Evolutionary conservation across 2,329 filamentous ascomycete species (phyloP), one percentile per base, ranked within the genome.

Genomic region (Cytospora piceae): DNA sequence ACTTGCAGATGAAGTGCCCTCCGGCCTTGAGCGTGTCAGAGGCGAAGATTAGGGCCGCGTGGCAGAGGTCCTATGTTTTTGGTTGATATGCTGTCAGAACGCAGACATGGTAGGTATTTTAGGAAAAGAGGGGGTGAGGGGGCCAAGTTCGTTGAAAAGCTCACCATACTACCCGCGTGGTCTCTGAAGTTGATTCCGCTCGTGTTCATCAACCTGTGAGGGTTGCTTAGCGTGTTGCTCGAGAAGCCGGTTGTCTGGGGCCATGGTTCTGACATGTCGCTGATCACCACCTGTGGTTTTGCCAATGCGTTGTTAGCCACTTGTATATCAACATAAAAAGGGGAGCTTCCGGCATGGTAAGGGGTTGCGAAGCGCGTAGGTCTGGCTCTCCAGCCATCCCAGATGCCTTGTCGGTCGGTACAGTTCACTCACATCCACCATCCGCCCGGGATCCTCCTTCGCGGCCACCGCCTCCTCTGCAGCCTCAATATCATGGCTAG

Each of bases 191-290:
- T 79, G 73, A 92, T 90, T 64, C 95, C 95, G 80, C 91, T 97
- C 72, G 94, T 97, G 79, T 99, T 99, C 93, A 97, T 97, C 90
- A 99, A 90, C 95, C 95, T 99, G 85, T 96, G 95, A 70, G 93
- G 93, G 87, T 95, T 91, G 94, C 90, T 96, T 87, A 97, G 85
- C 83, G 89, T 96, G 82, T 87, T 93, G 82, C 91, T 90, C 82
- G 87, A 90, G 82, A 91, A 93, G 74, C 90, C 90, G 74, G 84
- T 83, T 61, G 86, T 91, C 82, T 92, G 91, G 73, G 88, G 84
- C 93, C 93, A 97, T 90, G 95, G 94, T 85, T 85, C 94, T 87
- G 89, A 99, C 95, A 99, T 99, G 86, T 99, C 95, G 87, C 93
- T 97, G 76, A 99, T 82, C 76, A 99, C 92, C 75, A 99, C 87